A percentile compares a stretch with the other conserved stretches of the same genome.
Evolutionary conservation across 768 basidiomycete genomes (phyloP).

Genomic region (Mycena leptocephala): DNA sequence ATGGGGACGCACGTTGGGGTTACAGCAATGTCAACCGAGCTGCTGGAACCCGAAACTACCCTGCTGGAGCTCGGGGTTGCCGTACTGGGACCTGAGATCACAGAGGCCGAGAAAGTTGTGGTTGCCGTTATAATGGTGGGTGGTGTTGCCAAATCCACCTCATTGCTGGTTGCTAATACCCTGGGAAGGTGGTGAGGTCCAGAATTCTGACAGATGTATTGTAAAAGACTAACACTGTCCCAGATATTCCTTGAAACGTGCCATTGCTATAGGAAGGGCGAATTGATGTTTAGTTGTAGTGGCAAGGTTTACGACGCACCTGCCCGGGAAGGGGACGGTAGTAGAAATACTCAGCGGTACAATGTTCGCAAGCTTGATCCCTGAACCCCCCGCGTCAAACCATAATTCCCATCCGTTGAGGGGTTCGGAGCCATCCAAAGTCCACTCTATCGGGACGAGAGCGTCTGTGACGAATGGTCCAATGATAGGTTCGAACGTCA

Average conservation of each 20-base stretch:
- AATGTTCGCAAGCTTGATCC: constrained; percentile 9
- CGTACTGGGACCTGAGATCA: not conserved
- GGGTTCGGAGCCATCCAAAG: constrained; percentile 32
- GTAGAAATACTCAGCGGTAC: not conserved
- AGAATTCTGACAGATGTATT: not conserved
- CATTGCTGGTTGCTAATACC: constrained; percentile 26
- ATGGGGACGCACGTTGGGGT: not conserved
- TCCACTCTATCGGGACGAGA: constrained; percentile 26
- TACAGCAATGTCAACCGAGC: not conserved
- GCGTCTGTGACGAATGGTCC: constrained; percentile 27
- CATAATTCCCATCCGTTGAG: constrained; percentile 32
- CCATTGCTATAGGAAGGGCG: constrained; percentile 12
- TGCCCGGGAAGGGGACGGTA: constrained; percentile 31
- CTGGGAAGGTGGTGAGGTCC: not conserved
- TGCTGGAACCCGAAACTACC: not conserved
- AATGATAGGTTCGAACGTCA: constrained; percentile 14
- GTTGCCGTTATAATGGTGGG: not conserved
- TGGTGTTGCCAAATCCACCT: constrained; percentile 10
- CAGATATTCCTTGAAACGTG: constrained; percentile 26
- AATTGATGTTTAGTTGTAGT: not conserved
- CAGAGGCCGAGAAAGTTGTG: constrained; percentile 16
- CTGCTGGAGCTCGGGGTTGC: not conserved
- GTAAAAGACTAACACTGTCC: constrained; percentile 8
- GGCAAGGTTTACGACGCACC: not conserved
- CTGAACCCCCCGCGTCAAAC: constrained; percentile 13